Base-by-base conservation (phyloP, 352 stramenopile genomes). In the Nothophytophthora sp. region DNA sequence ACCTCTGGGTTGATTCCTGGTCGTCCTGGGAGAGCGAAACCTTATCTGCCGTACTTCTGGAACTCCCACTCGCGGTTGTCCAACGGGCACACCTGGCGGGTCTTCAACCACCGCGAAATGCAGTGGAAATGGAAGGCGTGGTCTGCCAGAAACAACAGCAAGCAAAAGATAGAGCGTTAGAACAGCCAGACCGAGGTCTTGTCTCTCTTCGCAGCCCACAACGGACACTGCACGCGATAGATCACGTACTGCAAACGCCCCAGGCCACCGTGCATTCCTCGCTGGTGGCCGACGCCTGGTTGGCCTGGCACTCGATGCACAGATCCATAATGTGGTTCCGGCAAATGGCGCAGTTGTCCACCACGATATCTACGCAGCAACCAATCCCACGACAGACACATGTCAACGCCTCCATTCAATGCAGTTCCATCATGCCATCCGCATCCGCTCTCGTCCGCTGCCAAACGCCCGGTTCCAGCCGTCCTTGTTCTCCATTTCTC, bases 11-110 rank as follows among this genome's bases (percentile, higher is more conserved):
- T n/a, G n/a, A n/a, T n/a, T n/a, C n/a, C n/a, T n/a, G n/a, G n/a
- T n/a, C n/a, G n/a, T n/a, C n/a, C n/a, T n/a, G n/a, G n/a, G n/a
- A n/a, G n/a, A n/a, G n/a, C n/a, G n/a, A n/a, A n/a, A n/a, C n/a
- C 25, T 75, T 93, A 95, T 80, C 83, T 86, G 52, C 82, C 82
- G 63, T 95, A 95, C 79, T 99, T 99, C 53, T 98, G 90, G 84
- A 99, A 99, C 54, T 99, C 98, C 98, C 98, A 99, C 83, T 99
- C 97, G 69, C 98, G 98, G 81, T 99, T 99, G 82, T 98, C 99
- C 38, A 99, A 73, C 30, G 98, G 97, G 86, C 98, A 99, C 38
- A 99, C 97, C 59, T 97, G 96, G 40, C 97, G 80, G 16, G 97
- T 99, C 82, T 99, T 99, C 43, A 99, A 81, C 98, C 98, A 99